A percentile compares a stretch with the other conserved stretches of the same genome.
Conservation (phyloP, 78 protist species). For the Parvularia atlantis region DNA sequence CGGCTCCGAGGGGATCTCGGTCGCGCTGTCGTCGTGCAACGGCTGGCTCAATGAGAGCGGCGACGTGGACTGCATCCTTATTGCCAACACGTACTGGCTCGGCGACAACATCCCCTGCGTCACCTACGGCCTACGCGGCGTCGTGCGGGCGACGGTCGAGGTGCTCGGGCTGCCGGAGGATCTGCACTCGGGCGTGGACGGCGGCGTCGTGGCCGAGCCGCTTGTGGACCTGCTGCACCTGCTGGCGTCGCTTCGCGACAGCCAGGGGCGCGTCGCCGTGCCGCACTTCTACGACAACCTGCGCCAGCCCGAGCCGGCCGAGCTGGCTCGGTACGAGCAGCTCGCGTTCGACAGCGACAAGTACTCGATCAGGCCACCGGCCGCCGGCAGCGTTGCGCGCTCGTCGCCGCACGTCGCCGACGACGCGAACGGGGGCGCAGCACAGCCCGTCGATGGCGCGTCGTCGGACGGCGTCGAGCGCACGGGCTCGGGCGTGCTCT, state of each 20-base stretch:
- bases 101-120: constrained; percentile 25
- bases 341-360: constrained; percentile 5
- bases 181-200: constrained; percentile 37
- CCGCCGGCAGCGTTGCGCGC: too few species aligned
- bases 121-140: constrained; percentile 29
- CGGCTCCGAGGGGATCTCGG: not conserved
- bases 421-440: too few species aligned
- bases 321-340: not conserved
- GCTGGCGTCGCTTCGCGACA: constrained; percentile 1
- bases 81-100: constrained; percentile 29
- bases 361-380: constrained; percentile 1
- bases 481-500: not conserved
- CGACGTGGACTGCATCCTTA: not conserved
- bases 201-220: constrained; percentile 34
- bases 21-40: not conserved
- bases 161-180: constrained; percentile 13
- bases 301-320: not conserved
- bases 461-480: too few species aligned
- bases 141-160: constrained; percentile 5
- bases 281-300: constrained; percentile 5
- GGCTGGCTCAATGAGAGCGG: not conserved
- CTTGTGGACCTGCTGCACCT: constrained; percentile 4
- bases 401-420: too few species aligned
- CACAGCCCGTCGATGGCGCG: too few species aligned
- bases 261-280: not conserved